Base-by-base conservation (phyloP, 2,329 filamentous ascomycete species). In the Arachnopeziza araneosa region DNA sequence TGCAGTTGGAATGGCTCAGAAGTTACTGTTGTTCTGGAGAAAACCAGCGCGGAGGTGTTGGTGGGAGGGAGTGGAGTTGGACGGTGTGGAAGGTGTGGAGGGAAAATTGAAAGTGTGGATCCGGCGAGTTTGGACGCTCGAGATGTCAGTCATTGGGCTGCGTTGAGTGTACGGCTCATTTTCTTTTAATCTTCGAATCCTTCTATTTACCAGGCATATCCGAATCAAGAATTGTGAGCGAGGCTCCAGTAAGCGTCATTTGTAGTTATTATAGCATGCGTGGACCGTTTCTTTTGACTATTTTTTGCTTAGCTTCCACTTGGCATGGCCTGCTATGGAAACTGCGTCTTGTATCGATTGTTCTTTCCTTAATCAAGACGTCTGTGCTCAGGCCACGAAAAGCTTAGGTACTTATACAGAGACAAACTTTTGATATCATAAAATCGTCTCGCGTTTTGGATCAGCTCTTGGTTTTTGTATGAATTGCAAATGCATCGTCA, bases 101-200 rank as follows among this genome's bases (percentile, higher is more conserved):
- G 93, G 93, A 56, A 91, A 88, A 73, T 81, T 99, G 67, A 99
- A 99, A 77, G 92, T 99, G 60, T 99, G 95, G 95, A 98, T 99
- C 73, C 83, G 95, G 71, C 85, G 95, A 70, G 95, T 99, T 61
- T 99, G 95, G 95, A 99, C 95, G 61, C 82, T 99, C 61, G 95
- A 99, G 80, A 99, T 99, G 91, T 95, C 90, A 73, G 91, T 95
- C 58, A 95, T 96, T 74, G 91, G 91, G 59, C 80, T 96, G 68
- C 88, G 90, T 73, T 91, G 17, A 57, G 50, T 23, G 8, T 44
- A 4, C 36, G 17, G 36, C 4, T 44, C 36, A 44, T 44, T 44
- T 44, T 44, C 17, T 44, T 17, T 14, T 44, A n/a, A 32, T 44
- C 17, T 44, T 44, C 17, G 12, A 44, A 7, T 44, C 36, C 36